Base-by-base conservation (phyloP, 805 yeast genomes). In the Ogataea allantospora region DNA sequence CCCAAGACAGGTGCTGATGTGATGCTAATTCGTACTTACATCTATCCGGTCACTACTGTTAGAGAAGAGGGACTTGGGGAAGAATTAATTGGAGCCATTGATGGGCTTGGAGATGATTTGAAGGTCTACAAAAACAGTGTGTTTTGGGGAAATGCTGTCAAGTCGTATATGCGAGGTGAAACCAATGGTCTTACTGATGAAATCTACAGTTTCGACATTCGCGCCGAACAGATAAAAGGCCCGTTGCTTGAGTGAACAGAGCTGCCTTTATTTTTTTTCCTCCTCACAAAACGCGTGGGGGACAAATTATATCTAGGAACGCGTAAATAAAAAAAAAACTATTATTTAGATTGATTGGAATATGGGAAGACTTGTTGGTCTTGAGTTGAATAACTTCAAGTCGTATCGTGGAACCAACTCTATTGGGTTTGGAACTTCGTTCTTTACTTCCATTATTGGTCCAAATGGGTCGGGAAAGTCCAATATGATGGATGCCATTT, bases 381-480 rank as follows among this genome's bases (percentile, higher is more conserved):
- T 89, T 36, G 95, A 86, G 57, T 66, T 89, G 22, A 68, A 75
- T 62, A 88, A 93, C 62, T 93, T 93, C 78, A 93, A 93, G 66
- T 89, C 97, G 1, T 93, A 93, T 57, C 70, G 75, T 38, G 97
- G 95, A 0, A 71, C 75, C 0, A 73, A 87, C 12, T 70, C 71
- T 5, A 76, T 91, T 15, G 95, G 93, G 2, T 84, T 93, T 61
- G 96, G 96, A 0, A 71, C 80, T 9, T 76, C 89, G 0, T 70
- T 74, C 43, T 93, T 93, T 66, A 87, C 96, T 1, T 82, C 95
- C 30, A 86, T 93, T 45, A 85, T 93, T 41, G 99, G 99, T 1
- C 98, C 98, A n/a, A 93, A 93, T 70, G 99, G 99, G 7, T 84
- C 96, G 9, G 99, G 99, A 2, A 93, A 93, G 63, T 89, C 98